Conservation (phyloP, 176 grass and related monocot genomes). For the Phyllostachys edulis region DNA sequence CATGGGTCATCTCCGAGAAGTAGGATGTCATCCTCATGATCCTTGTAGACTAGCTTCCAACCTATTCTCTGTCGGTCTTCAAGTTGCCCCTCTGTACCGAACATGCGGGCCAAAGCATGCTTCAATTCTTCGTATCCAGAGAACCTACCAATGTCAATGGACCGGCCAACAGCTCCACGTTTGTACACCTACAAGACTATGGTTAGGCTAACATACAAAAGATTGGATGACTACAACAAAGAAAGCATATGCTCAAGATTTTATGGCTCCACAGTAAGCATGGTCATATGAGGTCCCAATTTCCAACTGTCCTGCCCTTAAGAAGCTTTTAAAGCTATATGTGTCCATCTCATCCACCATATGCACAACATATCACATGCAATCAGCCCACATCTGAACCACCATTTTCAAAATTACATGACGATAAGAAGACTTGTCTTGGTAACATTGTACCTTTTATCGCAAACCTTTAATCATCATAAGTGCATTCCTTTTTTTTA, state of each 20-base stretch:
- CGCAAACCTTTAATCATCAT: background rate
- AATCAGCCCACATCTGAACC: background rate
- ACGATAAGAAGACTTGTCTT: background rate
- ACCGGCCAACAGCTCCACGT: constrained; percentile 93
- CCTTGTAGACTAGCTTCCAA: constrained; percentile 98
- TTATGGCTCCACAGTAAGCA: constrained; percentile 22
- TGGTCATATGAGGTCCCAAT: constrained; percentile 11
- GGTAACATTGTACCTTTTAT: background rate
- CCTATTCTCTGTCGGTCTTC: constrained; percentile 88
- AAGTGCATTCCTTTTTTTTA: background rate
- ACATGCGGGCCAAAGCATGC: constrained; percentile 94
- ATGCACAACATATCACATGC: constrained; percentile 3
- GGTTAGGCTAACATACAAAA: constrained; percentile 32
- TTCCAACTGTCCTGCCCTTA: constrained; percentile 18
- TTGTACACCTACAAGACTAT: constrained; percentile 80
- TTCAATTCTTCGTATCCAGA: constrained; percentile 90
- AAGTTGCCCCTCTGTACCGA: constrained; percentile 96
- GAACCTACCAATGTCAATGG: constrained; percentile 81
- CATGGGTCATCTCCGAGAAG: constrained; percentile 97
- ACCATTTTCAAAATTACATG: constrained; percentile 4
- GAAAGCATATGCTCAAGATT: constrained; percentile 36
- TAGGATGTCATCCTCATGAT: constrained; percentile 91
- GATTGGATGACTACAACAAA: background rate
- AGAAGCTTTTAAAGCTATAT: constrained; percentile 34
- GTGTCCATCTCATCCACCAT: constrained; percentile 35